These are phyloP conservation scores for Fagus crenata DNA, from an alignment of 306 rosid genomes.

Conservation along the genomic window DNA sequence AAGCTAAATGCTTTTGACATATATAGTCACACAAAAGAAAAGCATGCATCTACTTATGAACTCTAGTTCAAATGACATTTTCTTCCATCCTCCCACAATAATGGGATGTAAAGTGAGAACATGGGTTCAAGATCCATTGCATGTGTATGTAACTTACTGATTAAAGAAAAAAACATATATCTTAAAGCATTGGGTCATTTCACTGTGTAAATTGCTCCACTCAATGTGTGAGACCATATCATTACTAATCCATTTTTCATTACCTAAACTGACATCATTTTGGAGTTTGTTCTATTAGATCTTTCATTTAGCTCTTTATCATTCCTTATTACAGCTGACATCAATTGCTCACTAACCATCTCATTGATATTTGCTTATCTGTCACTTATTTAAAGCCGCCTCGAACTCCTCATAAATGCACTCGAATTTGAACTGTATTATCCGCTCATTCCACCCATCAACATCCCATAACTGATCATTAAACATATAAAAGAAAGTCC, in stretches of 20 bases:
- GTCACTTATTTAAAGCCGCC: constrained; percentile 10
- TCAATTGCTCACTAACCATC: not conserved
- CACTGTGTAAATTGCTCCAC: not conserved
- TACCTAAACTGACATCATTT: not conserved
- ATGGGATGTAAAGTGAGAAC: too few relatives aligned
- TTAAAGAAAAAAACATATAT: too few relatives aligned
- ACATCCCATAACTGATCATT: constrained; percentile 1
- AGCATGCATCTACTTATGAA: too few relatives aligned
- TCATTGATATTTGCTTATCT: constrained; percentile 18
- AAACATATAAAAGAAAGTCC: not conserved
- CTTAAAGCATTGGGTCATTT: not conserved
- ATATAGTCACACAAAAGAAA: too few relatives aligned
- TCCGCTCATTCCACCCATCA: not conserved
- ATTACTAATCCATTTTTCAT: not conserved
- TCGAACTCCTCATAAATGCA: not conserved
- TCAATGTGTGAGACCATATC: not conserved
- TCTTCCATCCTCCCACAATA: too few relatives aligned
- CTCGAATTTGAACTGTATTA: not conserved
- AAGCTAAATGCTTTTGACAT: too few relatives aligned
- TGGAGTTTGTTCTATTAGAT: not conserved
- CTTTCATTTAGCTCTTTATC: not conserved
- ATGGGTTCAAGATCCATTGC: too few relatives aligned
- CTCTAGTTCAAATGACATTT: too few relatives aligned
- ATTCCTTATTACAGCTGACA: not conserved
- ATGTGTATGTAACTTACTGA: too few relatives aligned